Evolutionary conservation across 768 basidiomycete species (phyloP).

Genomic region (Mycena vitilis): DNA sequence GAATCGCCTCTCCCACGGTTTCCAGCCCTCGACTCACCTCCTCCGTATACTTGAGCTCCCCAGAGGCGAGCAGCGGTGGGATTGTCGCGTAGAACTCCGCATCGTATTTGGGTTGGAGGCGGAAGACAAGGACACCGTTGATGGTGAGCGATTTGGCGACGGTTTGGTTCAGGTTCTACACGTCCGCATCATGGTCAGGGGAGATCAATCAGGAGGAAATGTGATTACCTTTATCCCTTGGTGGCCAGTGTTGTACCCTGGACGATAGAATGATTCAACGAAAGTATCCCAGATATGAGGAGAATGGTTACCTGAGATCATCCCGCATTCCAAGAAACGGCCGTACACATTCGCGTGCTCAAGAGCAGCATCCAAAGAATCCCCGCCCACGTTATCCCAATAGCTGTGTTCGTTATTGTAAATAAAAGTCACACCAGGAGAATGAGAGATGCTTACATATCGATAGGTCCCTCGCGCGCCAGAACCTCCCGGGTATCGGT

Average conservation of each 20-base stretch:
- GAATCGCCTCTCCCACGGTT: conserved; percentile 45
- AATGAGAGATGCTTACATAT: conserved; percentile 49
- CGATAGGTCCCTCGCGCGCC: conserved; percentile 62
- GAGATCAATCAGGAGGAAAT: neutral
- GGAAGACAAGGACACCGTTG: conserved; percentile 52
- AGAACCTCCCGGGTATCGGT: conserved; percentile 63
- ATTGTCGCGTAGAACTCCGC: conserved; percentile 56
- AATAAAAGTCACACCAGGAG: neutral
- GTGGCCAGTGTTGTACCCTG: conserved; percentile 49
- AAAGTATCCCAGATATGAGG: neutral
- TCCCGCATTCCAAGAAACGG: conserved; percentile 63
- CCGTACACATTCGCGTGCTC: conserved; percentile 55
- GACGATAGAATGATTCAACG: neutral
- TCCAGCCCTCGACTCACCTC: conserved; percentile 59
- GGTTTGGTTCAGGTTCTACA: conserved; percentile 53
- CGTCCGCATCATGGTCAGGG: neutral
- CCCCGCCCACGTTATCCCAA: conserved; percentile 73
- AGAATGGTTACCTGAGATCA: conserved; percentile 44
- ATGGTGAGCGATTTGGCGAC: conserved; percentile 55
- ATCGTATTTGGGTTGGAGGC: conserved; percentile 48
- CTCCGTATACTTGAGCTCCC: conserved; percentile 61
- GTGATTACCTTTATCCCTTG: conserved; percentile 42
- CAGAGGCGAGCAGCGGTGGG: conserved; percentile 53
- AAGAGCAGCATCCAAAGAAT: conserved; percentile 67
- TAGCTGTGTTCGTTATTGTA: conserved; percentile 47